Percentiles rank a stretch among this genome's conserved stretches.
phyloP scores from a whole-genome alignment of 148 eudicot genomes.

The Cornus florida region DNA sequence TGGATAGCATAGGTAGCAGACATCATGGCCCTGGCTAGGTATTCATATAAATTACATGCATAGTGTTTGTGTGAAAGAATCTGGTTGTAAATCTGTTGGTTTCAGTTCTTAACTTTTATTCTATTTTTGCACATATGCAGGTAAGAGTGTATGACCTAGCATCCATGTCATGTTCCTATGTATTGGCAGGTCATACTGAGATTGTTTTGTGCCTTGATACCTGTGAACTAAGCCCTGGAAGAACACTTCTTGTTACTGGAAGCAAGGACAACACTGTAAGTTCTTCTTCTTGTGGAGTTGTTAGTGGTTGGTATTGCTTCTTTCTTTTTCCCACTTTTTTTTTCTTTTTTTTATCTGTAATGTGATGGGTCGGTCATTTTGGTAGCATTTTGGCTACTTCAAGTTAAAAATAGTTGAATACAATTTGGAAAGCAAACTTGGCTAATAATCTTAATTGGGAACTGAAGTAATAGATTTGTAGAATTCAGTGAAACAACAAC shows the following conservation, averaged over 20 bases:
- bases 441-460: not conserved
- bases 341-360: conserved; percentile 6
- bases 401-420: not conserved
- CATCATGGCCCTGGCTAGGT: not conserved
- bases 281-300: conserved; percentile 4
- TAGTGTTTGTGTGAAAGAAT: not conserved
- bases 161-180: conserved; percentile 97
- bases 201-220: conserved; percentile 86
- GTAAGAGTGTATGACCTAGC: conserved; percentile 86
- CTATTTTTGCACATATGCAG: conserved; percentile 31
- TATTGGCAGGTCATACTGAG: conserved; percentile 85
- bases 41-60: not conserved
- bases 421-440: not conserved
- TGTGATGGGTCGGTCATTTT: not conserved
- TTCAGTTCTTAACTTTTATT: not conserved
- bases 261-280: conserved; percentile 97
- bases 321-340: not conserved
- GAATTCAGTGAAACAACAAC: not conserved
- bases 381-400: conserved; percentile 2
- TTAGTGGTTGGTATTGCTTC: not conserved
- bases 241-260: conserved; percentile 77
- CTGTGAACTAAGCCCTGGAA: conserved; percentile 64
- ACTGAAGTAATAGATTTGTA: not conserved
- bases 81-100: not conserved
- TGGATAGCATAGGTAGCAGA: not conserved